Evolutionary conservation across 1,284 basidiomycete species (phyloP), one percentile per base, ranked within the genome.

Genomic region (Puccinia coronata): DNA sequence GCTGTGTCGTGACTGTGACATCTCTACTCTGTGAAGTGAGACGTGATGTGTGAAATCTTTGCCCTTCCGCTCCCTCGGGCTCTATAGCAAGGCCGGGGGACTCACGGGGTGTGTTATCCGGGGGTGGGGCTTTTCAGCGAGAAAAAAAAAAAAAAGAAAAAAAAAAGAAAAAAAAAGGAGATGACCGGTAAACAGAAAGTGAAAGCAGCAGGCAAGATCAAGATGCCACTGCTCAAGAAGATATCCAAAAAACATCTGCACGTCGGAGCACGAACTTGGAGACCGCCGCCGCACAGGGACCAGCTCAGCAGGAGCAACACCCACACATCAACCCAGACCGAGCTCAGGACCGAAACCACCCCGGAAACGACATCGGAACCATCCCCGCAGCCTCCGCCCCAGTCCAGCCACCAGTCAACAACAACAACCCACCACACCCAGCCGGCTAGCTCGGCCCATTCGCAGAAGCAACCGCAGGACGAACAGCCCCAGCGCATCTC

Each of bases 171-270:
- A n/a, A n/a, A n/a, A n/a, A n/a, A n/a, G n/a, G n/a, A n/a, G n/a
- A n/a, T n/a, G n/a, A n/a, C n/a, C n/a, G 31, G 31, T 20, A 14
- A 61, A 34, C 12, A 36, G 5, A 14, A 34, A 36, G 18, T 3
- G 8, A 61, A 61, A 36, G 20, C 16, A 1, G 14, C n/a, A n/a
- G n/a, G n/a, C n/a, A 61, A 34, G 59, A 61, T 59, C 16, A 25
- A 55, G 31, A 34, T 65, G 23, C 23, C 31, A 65, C 23, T 78
- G 28, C 67, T 78, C 53, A 67, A 70, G 51, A 80, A 80, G 28
- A 51, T 80, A 16, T 80, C 77, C 9, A 69, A 80, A 39, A 80
- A 80, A 71, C 77, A 80, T 49, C 69, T 80, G 0, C 53, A 72
- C 20, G 77, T 80, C 1, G 67, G 77, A 14, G 77, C 77, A 28